Conservation (phyloP, 306 rosid species). For the Dryas alaskensis region DNA sequence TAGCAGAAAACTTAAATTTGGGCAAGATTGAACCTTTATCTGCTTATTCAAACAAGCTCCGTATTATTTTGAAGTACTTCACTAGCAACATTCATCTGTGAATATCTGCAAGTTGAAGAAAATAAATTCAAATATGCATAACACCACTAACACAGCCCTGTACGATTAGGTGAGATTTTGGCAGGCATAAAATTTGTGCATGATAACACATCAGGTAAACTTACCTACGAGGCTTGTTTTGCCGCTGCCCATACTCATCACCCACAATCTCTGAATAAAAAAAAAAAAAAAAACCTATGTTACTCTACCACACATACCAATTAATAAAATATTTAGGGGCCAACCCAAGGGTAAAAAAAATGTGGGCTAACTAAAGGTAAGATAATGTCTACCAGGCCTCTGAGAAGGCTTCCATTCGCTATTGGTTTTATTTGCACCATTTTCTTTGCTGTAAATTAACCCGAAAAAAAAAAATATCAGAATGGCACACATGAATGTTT, state of each 20-base stretch:
- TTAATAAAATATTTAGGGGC: background rate
- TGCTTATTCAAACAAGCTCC: constrained; percentile 68
- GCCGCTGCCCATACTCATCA: constrained; percentile 86
- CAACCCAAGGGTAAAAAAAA: background rate
- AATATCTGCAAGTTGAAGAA: constrained; percentile 57
- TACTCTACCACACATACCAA: constrained; percentile 1
- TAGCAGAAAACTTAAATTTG: constrained; percentile 23
- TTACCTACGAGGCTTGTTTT: constrained; percentile 90
- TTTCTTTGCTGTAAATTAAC: constrained; percentile 65
- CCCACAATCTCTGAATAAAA: constrained; percentile 53
- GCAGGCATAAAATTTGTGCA: background rate
- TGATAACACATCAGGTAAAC: constrained; percentile 12
- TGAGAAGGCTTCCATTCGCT: constrained; percentile 70
- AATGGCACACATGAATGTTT: background rate
- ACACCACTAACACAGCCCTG: constrained; percentile 3
- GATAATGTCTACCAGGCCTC: constrained; percentile 56
- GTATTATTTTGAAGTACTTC: constrained; percentile 50
- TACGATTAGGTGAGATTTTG: background rate
- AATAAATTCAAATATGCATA: constrained; percentile 13
- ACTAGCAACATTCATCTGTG: constrained; percentile 93
- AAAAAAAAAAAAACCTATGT: constrained; percentile 20
- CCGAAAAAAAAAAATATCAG: constrained; percentile 18
- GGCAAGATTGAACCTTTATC: constrained; percentile 48
- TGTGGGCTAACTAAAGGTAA: background rate
- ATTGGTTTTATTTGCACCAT: constrained; percentile 45